A percentile compares a stretch with the other conserved stretches of the same genome.
These are phyloP conservation scores for Bonia amplexicaulis DNA, from an alignment of 176 grass and related monocot species.

Conservation along the genomic window DNA sequence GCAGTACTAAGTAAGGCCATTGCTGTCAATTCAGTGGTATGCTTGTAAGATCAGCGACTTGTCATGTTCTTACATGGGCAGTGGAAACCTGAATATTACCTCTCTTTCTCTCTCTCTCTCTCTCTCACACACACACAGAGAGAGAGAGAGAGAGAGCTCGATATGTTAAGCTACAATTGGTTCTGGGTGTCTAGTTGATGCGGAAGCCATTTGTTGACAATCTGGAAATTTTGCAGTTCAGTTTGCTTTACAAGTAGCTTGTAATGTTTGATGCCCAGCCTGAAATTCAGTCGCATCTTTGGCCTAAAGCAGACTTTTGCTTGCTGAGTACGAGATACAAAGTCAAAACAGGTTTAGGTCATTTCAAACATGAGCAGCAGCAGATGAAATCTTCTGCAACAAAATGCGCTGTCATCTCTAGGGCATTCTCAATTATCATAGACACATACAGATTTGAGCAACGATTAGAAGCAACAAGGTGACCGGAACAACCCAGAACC, in stretches of 20 bases:
- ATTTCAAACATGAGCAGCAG: not conserved
- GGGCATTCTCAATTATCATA: not conserved
- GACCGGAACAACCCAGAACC: not conserved
- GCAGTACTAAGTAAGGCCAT: not conserved
- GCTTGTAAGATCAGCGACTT: not conserved
- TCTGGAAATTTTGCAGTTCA: not conserved
- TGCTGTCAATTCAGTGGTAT: not conserved
- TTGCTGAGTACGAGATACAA: not conserved
- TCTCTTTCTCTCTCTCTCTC: too few species aligned
- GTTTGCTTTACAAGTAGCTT: not conserved
- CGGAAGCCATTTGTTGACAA: not conserved
- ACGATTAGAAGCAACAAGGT: not conserved
- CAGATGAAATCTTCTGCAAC: slow-evolving; percentile 5
- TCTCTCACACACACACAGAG: too few species aligned
- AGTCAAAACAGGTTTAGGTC: not conserved
- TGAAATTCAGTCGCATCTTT: not conserved
- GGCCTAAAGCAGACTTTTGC: not conserved
- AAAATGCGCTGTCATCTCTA: not conserved
- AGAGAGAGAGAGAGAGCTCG: not conserved
- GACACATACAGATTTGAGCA: not conserved
- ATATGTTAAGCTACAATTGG: not conserved
- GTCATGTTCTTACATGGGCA: not conserved
- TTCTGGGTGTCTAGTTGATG: not conserved
- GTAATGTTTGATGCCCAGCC: not conserved
- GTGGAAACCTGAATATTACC: not conserved